Conservation (phyloP, 768 basidiomycete species). For the Pisolithus albus region DNA sequence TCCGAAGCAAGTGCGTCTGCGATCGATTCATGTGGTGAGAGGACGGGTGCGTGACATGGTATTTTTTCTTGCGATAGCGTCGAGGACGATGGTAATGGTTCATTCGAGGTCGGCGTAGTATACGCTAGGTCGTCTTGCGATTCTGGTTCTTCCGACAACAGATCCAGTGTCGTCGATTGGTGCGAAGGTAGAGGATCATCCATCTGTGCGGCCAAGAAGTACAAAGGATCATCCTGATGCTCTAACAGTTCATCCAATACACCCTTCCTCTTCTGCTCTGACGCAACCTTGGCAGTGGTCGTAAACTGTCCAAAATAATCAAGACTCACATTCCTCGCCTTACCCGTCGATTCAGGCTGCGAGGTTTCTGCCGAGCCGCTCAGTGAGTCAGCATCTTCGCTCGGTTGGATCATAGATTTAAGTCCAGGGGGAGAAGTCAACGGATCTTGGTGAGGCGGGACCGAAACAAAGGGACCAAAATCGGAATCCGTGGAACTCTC, state of each 20-base stretch:
- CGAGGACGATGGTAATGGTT: slow-evolving; percentile 19
- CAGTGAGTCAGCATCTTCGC: background rate
- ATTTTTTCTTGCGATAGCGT: background rate
- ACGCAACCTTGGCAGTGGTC: slow-evolving; percentile 47
- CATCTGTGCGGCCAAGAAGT: slow-evolving; percentile 36
- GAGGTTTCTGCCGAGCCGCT: background rate
- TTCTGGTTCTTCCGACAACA: background rate
- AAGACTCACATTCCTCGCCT: slow-evolving; percentile 23
- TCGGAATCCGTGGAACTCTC: slow-evolving; percentile 38
- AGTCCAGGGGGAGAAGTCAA: slow-evolving; percentile 19
- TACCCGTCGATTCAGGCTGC: background rate
- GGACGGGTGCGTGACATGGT: slow-evolving; percentile 19
- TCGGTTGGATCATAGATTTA: background rate
- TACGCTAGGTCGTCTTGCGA: background rate
- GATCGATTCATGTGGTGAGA: slow-evolving; percentile 30
- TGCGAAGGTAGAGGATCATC: background rate
- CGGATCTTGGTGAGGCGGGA: slow-evolving; percentile 48
- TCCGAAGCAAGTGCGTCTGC: slow-evolving; percentile 35
- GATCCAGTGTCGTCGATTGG: background rate
- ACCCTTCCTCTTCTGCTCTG: slow-evolving; percentile 43
- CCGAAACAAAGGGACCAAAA: slow-evolving; percentile 58
- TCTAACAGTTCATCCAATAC: slow-evolving; percentile 59
- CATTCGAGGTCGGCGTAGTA: background rate
- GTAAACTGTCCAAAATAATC: slow-evolving; percentile 59
- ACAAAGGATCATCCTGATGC: slow-evolving; percentile 67